Evolutionary conservation across 2,329 filamentous ascomycete species (phyloP).

Genomic region (Orbilia javanica): DNA sequence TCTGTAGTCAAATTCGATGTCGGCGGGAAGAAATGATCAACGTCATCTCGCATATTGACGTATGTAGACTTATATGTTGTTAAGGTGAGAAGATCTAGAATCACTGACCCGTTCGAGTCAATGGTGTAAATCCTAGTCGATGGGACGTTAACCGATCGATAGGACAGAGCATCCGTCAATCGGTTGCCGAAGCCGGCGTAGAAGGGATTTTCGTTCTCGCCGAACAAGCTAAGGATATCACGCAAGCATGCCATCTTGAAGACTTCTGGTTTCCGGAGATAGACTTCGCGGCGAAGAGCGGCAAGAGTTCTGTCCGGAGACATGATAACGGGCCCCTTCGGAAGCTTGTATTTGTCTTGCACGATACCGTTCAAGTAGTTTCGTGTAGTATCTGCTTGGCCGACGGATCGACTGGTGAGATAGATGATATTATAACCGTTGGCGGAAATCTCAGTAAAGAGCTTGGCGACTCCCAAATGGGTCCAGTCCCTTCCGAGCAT

Average conservation of each 20-base stretch:
- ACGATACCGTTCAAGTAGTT: constrained; percentile 89
- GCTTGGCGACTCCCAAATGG: constrained; percentile 92
- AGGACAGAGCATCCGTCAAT: constrained; percentile 94
- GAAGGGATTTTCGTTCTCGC: constrained; percentile 81
- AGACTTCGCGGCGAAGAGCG: constrained; percentile 85
- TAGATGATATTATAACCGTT: constrained; percentile 99
- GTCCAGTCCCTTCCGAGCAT: constrained; percentile 99
- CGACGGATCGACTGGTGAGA: constrained; percentile 91
- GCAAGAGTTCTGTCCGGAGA: constrained; percentile 96
- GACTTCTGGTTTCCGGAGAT: constrained; percentile 94
- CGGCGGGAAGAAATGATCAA: constrained; percentile 98
- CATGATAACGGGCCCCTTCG: constrained; percentile 91
- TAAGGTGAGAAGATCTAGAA: constrained; percentile 85
- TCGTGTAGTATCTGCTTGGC: constrained; percentile 89
- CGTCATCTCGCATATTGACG: constrained; percentile 94
- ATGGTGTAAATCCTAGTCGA: constrained; percentile 97
- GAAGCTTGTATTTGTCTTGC: constrained; percentile 87
- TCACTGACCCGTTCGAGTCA: constrained; percentile 97
- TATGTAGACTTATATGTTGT: constrained; percentile 98
- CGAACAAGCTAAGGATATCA: constrained; percentile 91
- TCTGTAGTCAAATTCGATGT: constrained; percentile 87
- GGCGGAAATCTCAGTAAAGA: constrained; percentile 93
- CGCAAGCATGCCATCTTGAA: constrained; percentile 99
- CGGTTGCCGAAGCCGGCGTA: constrained; percentile 98
- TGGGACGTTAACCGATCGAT: constrained; percentile 95